Evolutionary conservation across 441 rosid species (phyloP).

Genomic region (Gossypium lobatum): DNA sequence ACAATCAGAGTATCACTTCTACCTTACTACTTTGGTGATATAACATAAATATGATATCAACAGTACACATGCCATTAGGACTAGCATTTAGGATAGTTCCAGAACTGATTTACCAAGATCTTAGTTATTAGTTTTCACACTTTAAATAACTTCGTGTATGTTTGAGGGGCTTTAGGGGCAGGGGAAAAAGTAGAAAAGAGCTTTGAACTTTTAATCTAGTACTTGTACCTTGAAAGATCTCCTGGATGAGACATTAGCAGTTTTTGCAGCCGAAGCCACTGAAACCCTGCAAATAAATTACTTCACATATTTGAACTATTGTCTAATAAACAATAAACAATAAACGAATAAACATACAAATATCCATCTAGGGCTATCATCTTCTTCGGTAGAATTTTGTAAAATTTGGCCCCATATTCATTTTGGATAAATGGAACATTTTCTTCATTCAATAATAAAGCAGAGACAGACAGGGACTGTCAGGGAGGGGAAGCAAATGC

Average conservation of each 20-base stretch:
- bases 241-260: slow-evolving; percentile 30
- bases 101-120: background rate
- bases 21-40: background rate
- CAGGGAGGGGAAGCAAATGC: background rate
- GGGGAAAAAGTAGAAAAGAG: background rate
- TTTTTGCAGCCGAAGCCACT: slow-evolving; percentile 31
- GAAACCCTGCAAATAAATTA: slow-evolving; percentile 38
- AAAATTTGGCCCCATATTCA: background rate
- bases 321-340: background rate
- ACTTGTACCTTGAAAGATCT: slow-evolving; percentile 43
- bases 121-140: background rate
- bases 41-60: background rate
- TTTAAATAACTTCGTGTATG: background rate
- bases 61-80: background rate
- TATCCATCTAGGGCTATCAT: slow-evolving; percentile 1
- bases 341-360: background rate
- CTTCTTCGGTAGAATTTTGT: background rate
- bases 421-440: background rate
- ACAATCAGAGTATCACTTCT: background rate
- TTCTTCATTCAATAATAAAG: slow-evolving; percentile 1
- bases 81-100: background rate
- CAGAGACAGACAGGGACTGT: background rate
- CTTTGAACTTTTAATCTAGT: background rate
- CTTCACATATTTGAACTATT: background rate
- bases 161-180: background rate